A percentile compares a stretch with the other conserved stretches of the same genome.
phyloP scores from a whole-genome alignment of 2,329 filamentous ascomycete species.

The Xylaria sp. region DNA sequence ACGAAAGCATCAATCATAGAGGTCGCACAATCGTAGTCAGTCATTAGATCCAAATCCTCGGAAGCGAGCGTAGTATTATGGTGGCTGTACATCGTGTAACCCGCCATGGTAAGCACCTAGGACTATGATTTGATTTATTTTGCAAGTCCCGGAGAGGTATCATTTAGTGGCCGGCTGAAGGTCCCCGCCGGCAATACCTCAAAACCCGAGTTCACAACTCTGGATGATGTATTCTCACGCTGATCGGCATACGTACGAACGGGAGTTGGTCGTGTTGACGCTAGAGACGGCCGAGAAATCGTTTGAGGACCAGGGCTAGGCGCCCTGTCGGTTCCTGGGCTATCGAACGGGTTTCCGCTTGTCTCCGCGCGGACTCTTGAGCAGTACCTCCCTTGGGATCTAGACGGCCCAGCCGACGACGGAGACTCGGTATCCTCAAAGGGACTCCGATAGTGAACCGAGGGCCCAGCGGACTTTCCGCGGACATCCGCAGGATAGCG shows the following conservation, averaged over 20 bases:
- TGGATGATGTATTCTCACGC: conserved; percentile 32
- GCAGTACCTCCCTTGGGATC: conserved; percentile 24
- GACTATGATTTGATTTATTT: not conserved
- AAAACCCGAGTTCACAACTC: conserved; percentile 40
- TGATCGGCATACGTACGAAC: conserved; percentile 36
- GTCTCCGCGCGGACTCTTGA: conserved; percentile 28
- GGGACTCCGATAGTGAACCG: conserved; percentile 23
- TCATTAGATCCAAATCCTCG: conserved; percentile 1
- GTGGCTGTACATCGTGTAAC: not conserved
- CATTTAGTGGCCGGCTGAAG: conserved; percentile 31
- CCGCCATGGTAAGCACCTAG: not conserved
- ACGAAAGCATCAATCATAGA: not conserved
- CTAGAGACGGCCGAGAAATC: conserved; percentile 20
- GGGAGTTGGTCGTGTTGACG: conserved; percentile 32
- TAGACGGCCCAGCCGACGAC: conserved; percentile 3
- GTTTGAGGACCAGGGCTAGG: conserved; percentile 2
- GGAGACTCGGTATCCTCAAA: conserved; percentile 30
- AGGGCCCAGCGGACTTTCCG: conserved; percentile 15
- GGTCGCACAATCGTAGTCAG: not conserved
- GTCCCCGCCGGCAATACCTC: conserved; percentile 42
- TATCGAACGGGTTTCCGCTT: conserved; percentile 19
- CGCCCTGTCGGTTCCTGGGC: conserved; percentile 4
- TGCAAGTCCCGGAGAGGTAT: conserved; percentile 13
- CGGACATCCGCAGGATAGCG: conserved; percentile 29
- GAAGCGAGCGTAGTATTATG: not conserved